These are phyloP conservation scores for Penicillium rolfsii DNA, from an alignment of 2,329 filamentous ascomycete species.

Conservation along the genomic window DNA sequence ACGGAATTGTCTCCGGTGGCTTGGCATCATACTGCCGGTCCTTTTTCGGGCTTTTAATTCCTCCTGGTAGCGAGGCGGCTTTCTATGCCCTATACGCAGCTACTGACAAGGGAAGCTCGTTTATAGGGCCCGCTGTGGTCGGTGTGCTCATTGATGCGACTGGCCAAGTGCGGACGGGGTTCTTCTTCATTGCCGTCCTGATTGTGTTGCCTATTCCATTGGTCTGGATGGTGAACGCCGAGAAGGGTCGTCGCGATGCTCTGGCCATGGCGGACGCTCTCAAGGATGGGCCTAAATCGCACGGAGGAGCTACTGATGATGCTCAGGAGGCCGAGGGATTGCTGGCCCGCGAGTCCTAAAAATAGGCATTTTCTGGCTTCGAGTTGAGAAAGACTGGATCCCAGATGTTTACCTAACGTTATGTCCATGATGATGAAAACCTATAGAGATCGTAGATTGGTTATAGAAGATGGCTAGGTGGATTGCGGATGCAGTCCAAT, in stretches of 20 bases:
- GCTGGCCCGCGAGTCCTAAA: conserved; percentile 19
- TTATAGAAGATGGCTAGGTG: neutral
- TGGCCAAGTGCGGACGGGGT: conserved; percentile 76
- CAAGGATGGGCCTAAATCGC: conserved; percentile 24
- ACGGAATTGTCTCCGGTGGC: conserved; percentile 85
- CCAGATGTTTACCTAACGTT: neutral
- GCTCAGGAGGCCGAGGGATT: conserved; percentile 37
- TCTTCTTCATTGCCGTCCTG: conserved; percentile 84
- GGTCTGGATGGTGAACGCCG: conserved; percentile 68
- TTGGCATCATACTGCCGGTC: conserved; percentile 84
- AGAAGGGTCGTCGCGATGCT: conserved; percentile 40
- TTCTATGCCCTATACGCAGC: conserved; percentile 95
- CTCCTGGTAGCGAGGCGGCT: conserved; percentile 84
- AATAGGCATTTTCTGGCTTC: too few relatives aligned
- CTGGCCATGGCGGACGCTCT: conserved; percentile 37
- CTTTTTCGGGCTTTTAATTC: conserved; percentile 84
- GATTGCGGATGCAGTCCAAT: neutral
- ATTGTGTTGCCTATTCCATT: conserved; percentile 79
- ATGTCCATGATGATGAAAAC: neutral
- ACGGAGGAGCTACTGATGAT: conserved; percentile 18
- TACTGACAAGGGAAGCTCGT: conserved; percentile 87
- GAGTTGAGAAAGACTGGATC: neutral
- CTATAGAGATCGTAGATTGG: neutral
- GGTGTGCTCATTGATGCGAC: conserved; percentile 81
- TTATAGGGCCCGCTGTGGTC: conserved; percentile 89